A percentile compares a stretch with the other conserved stretches of the same genome.
phyloP scores from a whole-genome alignment of 176 grass and related monocot species.

The Juncus effusus region DNA sequence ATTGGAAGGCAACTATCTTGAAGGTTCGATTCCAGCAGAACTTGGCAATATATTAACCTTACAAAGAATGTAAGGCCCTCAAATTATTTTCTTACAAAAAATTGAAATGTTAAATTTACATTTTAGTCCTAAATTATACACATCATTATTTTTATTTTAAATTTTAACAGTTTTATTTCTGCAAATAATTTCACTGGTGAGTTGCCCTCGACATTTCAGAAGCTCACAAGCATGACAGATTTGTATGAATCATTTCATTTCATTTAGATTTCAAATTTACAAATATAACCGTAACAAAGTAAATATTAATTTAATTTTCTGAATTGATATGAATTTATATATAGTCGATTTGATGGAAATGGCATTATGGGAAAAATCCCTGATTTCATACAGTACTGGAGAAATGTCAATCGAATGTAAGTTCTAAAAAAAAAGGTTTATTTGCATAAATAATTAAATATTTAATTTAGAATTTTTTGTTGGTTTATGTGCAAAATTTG shows the following conservation, averaged over 20 bases:
- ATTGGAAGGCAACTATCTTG: conserved; percentile 57
- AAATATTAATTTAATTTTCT: conserved; percentile 22
- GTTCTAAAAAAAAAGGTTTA: conserved; percentile 8
- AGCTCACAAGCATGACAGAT: conserved; percentile 69
- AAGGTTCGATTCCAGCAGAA: conserved; percentile 65
- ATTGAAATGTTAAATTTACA: conserved; percentile 15
- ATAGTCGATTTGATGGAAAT: conserved; percentile 63
- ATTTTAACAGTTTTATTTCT: conserved; percentile 80
- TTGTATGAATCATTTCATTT: conserved; percentile 47
- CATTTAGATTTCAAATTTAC: conserved; percentile 1
- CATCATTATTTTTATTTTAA: background rate
- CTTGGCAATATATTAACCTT: conserved; percentile 56
- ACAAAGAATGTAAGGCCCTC: conserved; percentile 65
- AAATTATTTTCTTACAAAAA: conserved; percentile 14
- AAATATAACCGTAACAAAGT: background rate
- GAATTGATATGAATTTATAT: conserved; percentile 15
- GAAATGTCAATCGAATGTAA: conserved; percentile 68
- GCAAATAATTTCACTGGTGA: conserved; percentile 86
- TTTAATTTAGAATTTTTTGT: background rate
- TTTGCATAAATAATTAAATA: background rate
- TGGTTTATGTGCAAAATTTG: conserved; percentile 22
- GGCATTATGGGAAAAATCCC: conserved; percentile 66
- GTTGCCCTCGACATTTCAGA: conserved; percentile 68
- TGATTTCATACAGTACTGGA: conserved; percentile 71
- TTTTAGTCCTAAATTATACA: conserved; percentile 12